Evolutionary conservation across 2,329 filamentous ascomycete genomes (phyloP), one percentile per base, ranked within the genome.

Genomic region (Pyrenophora teres): DNA sequence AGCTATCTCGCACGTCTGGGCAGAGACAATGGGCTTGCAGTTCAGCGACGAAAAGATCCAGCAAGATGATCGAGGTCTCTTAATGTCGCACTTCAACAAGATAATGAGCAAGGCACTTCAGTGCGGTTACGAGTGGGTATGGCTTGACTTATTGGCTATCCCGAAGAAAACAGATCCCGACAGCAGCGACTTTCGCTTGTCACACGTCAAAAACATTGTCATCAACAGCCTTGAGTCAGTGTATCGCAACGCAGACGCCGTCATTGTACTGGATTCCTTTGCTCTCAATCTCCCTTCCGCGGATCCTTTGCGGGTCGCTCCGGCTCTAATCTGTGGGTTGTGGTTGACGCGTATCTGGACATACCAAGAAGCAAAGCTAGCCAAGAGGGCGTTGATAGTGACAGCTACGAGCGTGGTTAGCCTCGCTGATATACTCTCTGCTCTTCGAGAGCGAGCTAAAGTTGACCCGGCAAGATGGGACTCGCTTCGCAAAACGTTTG

Each of bases 341-440:
- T 40, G 37, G 37, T n/a, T 40, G 18, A 40, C 37, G 37, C 37
- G 37, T n/a, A 25, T 40, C 21, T 40, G 37, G 37, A 40, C 37
- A 5, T 40, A 40, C 10, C 37, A 40, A 21, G 37, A 40, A 40
- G 37, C 37, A 23, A 40, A 27, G 21, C 21, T 40, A n/a, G 37
- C 37, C 4, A 12, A 27, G 25, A 23, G n/a, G 21, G 37, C 37
- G 12, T 25, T 40, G 19, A 40, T 40, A 40, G 37, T 40, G 19
- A 40, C 37, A 23, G 33, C n/a, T 16, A 16, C 33, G 6, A 8
- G n/a, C 33, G 33, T 36, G n/a, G 33, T 36, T 16, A 36, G 33
- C 33, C 10, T 16, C 8, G 5, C n/a, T 2, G n/a, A 36, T 6
- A 36, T 36, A 36, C n/a, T 18, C n/a, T 36, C 33, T 16, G 33